Evolutionary conservation across 148 eudicot species (phyloP).

Genomic region (Chenopodium suecicum): DNA sequence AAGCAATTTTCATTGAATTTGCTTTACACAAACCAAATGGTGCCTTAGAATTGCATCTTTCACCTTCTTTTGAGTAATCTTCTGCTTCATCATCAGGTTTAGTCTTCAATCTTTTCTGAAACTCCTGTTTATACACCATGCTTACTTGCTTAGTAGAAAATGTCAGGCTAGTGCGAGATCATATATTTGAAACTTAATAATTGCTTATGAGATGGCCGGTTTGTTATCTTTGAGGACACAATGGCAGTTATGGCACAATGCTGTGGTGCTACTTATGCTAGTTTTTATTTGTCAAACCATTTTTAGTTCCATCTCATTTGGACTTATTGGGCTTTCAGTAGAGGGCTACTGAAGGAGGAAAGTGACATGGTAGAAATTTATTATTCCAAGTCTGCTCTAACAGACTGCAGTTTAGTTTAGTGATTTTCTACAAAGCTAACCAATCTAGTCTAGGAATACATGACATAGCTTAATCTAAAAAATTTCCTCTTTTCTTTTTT

Average conservation of each 20-base stretch:
- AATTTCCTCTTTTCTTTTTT: too few relatives aligned
- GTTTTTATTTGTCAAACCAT: neutral
- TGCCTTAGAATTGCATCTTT: neutral
- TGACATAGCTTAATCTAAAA: neutral
- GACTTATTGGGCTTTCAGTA: neutral
- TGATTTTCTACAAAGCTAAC: neutral
- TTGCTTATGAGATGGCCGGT: neutral
- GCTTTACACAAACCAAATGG: too few relatives aligned
- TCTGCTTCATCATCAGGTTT: neutral
- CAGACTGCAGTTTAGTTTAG: neutral
- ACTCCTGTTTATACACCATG: neutral
- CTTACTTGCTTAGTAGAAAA: neutral
- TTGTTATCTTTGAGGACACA: neutral
- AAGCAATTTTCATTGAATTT: too few relatives aligned
- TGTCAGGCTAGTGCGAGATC: neutral
- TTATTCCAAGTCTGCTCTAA: neutral
- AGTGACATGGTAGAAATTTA: neutral
- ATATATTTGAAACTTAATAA: too few relatives aligned
- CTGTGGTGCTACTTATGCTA: too few relatives aligned
- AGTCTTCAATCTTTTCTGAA: neutral
- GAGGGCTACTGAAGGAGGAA: constrained; percentile 7
- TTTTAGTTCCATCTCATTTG: neutral
- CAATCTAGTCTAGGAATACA: neutral
- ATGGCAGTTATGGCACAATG: too few relatives aligned
- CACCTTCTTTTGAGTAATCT: neutral